Percentiles rank a stretch among this genome's conserved stretches.
These are phyloP conservation scores for Extremus antarcticus DNA, from an alignment of 495 filamentous ascomycete genomes.

Conservation along the genomic window DNA sequence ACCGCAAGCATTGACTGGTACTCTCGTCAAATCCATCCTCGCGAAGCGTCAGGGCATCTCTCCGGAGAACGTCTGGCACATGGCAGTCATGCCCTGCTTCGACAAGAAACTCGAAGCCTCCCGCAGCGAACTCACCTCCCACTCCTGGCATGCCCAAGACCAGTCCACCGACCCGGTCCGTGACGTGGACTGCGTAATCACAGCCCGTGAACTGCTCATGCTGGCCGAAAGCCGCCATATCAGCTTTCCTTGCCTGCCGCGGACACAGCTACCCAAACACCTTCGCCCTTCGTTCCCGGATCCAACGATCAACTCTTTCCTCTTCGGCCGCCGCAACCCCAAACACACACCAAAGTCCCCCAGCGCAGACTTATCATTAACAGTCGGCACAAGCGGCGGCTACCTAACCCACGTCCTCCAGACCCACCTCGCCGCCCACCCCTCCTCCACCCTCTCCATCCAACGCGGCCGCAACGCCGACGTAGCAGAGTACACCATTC, in stretches of 20 bases:
- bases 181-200: constrained; percentile 97
- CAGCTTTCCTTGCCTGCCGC: constrained; percentile 57
- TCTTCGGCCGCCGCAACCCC: constrained; percentile 43
- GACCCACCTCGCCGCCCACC: constrained; percentile 55
- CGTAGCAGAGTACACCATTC: constrained; percentile 64
- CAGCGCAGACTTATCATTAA: constrained; percentile 25
- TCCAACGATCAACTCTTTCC: constrained; percentile 50
- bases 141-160: constrained; percentile 47
- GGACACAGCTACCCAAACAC: constrained; percentile 35
- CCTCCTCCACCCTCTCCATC: constrained; percentile 54
- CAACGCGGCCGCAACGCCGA: constrained; percentile 78
- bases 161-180: constrained; percentile 50
- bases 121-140: constrained; percentile 78
- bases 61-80: constrained; percentile 79
- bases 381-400: constrained; percentile 72
- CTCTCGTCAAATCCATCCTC: constrained; percentile 73
- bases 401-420: constrained; percentile 73
- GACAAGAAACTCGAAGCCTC: constrained; percentile 98
- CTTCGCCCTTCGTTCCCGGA: constrained; percentile 53
- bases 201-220: constrained; percentile 81
- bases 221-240: constrained; percentile 69
- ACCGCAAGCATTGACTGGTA: constrained; percentile 84
- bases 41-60: constrained; percentile 57
- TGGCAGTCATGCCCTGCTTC: constrained; percentile 96
- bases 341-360: constrained; percentile 8